Evolutionary conservation across 2,329 filamentous ascomycete genomes (phyloP), one percentile per base, ranked within the genome.

Genomic region (Venturia aucupariae): DNA sequence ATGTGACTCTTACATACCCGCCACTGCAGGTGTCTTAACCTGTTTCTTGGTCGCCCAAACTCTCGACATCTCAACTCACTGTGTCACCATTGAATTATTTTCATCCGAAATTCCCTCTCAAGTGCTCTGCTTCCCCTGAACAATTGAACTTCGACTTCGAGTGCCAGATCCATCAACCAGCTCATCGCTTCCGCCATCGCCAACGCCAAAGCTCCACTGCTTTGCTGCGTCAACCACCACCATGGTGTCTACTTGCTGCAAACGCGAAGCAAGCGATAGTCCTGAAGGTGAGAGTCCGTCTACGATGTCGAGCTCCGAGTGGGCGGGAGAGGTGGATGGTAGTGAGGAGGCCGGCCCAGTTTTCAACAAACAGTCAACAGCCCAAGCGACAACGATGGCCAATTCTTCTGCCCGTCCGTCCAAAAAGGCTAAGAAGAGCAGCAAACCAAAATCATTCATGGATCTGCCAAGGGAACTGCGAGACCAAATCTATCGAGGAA

Each of bases 401-500:
- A 19, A 32, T 32, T 57, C 15, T 15, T 13, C 51, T 35, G 30
- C 24, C 7, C 27, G 7, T 57, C 27, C 17, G 10, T 57, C 11
- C 4, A 57, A 57, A 57, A 57, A 57, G 30, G 27, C 51, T 8
- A 32, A 10, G 27, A 57, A 35, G 35, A 3, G 1, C 15, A 19
- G 17, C 4, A 57, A 27, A 32, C 30, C 51, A 7, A 57, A 57
- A 19, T 60, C 60, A 17, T 63, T 55, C 39, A 35, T 63, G 35
- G 30, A 35, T 27, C 35, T 63, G 17, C 62, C 62, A 39, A 46
- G 62, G 24, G 62, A 63, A 39, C 32, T 63, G 8, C 24, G 62
- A 19, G 62, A 63, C 48, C 62, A 63, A 27, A 63, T 57, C 13
- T 63, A 63, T 35, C 30, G 62, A 2, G 46, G 59, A 13, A 39